Base-by-base conservation (phyloP, 106 monocot genomes). In the Chionographis japonica region DNA sequence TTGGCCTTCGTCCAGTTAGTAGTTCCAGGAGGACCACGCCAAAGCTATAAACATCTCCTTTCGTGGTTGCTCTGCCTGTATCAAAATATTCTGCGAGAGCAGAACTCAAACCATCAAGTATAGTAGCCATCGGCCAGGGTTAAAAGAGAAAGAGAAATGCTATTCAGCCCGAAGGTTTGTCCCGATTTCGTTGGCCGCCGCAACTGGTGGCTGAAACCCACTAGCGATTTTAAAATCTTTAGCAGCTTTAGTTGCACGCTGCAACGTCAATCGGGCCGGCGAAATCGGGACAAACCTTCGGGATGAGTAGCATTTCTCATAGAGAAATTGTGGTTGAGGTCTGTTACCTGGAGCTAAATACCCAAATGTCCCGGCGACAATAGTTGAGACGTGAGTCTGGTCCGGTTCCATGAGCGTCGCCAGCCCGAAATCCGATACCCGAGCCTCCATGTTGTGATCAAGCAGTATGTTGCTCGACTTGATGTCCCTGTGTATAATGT, bases 401-500 rank as follows among this genome's bases (percentile, higher is more conserved):
- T 83, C 77, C 14, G 94, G 80, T 53, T 69, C 77, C 78, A 94
- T 80, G 13, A 90, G 52, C 8, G 87, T 88, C 4, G 94, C 87
- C 61, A 94, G 62, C n/a, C 94, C 94, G 50, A 94, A 94, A 74
- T 94, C 90, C 2, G 90, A 90, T 15, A 94, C 78, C 58, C 79
- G 66, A 15, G 90, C 87, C 38, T 90, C 90, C 88, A 94, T 85
- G 53, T 85, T 90, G 18, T 76, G 78, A 66, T 94, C 90, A 56
- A 94, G 75, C 4, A 94, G 75, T 61, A 94, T 90, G 76, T 94
- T 94, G 69, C 94, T 94, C 43, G 94, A 85, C 75, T 94, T 94
- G 20, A 94, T 94, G 62, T 94, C 94, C 51, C 94, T 76, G 64
- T 94, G 94, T 54, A 94, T 85, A 73, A 94, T 83, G 58, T 88